Percentiles rank a stretch among this genome's conserved stretches.
Conservation (phyloP, 1,139 yeast genomes). For the Geotrichum reessii region DNA sequence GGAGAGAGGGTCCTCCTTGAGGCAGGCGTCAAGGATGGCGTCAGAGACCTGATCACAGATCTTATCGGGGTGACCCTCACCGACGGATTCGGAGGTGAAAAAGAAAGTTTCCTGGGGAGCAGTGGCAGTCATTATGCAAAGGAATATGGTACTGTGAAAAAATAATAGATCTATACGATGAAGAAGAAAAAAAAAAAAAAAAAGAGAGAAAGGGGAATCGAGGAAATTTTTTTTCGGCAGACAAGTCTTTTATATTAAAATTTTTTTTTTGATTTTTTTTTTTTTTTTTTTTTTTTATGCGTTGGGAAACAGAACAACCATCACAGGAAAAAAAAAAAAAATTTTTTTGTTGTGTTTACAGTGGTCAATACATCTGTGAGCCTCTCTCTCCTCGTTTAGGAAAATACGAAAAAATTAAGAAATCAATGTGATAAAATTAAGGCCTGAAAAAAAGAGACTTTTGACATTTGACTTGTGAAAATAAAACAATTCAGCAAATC, state of each 20-base stretch:
- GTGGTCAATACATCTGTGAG: not conserved
- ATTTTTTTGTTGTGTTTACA: not conserved
- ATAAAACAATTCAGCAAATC: too few relatives aligned
- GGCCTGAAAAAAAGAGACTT: too few relatives aligned
- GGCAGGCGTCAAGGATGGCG: constrained; percentile 96
- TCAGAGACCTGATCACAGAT: constrained; percentile 99
- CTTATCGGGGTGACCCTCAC: constrained; percentile 99
- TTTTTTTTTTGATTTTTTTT: not conserved
- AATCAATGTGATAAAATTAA: too few relatives aligned
- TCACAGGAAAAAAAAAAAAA: not conserved
- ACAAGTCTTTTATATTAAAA: not conserved
- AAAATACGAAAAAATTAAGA: not conserved
- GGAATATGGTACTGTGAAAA: constrained; percentile 6
- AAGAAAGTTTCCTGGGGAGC: constrained; percentile 48
- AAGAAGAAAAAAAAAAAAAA: constrained; percentile 1
- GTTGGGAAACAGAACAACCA: not conserved
- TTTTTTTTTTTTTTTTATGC: not conserved
- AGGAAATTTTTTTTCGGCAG: not conserved
- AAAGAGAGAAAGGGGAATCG: constrained; percentile 5
- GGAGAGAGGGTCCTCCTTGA: constrained; percentile 90
- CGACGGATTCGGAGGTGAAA: constrained; percentile 92
- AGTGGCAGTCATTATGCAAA: constrained; percentile 28
- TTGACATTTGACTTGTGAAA: too few relatives aligned
- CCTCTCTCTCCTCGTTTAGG: not conserved
- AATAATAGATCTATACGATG: not conserved